Evolutionary conservation across 2,329 filamentous ascomycete species (phyloP).

Genomic region (Sporothrix pseudoabietina): DNA sequence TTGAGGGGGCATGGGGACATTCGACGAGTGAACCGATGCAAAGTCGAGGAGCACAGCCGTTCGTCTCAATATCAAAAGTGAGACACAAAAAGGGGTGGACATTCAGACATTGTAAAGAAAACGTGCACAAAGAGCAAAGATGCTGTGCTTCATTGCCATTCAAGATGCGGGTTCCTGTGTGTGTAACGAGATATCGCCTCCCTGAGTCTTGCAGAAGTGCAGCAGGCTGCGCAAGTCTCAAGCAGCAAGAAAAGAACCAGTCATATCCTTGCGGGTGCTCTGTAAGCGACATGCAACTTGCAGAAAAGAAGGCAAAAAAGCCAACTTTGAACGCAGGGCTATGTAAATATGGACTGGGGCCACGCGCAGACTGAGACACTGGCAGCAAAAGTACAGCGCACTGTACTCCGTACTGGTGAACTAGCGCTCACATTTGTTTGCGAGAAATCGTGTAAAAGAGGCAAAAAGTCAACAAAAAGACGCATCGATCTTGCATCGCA

Average conservation of each 20-base stretch:
- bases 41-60: constrained; percentile 12
- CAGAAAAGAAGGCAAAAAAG: background rate
- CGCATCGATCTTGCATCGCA: background rate
- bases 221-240: background rate
- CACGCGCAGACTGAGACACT: background rate
- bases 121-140: background rate
- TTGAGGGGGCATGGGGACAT: background rate
- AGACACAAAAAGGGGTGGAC: background rate
- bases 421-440: background rate
- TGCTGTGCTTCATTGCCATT: background rate
- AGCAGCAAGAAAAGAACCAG: background rate
- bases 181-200: constrained; percentile 13
- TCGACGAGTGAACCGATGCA: background rate
- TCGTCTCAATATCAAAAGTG: background rate
- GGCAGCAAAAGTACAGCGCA: background rate
- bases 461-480: background rate
- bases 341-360: background rate
- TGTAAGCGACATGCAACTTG: background rate
- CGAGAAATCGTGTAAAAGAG: background rate
- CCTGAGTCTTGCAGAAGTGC: constrained; percentile 6
- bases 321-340: background rate
- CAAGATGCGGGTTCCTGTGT: background rate
- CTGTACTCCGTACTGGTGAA: background rate
- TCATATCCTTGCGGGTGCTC: background rate
- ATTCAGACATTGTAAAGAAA: background rate